These are phyloP conservation scores for Sporothrix euskadiensis DNA, from an alignment of 2,329 filamentous ascomycete species.

Conservation along the genomic window DNA sequence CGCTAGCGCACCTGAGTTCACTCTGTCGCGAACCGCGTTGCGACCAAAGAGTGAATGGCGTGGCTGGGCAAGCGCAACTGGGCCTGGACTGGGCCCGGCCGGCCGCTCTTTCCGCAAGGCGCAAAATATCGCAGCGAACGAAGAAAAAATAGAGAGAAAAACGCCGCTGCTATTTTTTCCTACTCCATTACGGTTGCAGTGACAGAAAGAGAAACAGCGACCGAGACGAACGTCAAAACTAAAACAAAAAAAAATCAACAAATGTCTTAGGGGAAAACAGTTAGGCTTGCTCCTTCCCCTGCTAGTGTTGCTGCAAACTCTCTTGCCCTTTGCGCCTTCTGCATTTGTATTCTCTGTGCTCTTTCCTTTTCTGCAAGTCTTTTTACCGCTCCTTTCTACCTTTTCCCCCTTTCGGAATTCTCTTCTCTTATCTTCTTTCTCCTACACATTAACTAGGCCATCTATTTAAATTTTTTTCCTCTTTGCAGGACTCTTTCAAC, in stretches of 20 bases:
- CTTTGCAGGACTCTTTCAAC: not conserved
- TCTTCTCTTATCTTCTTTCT: not conserved
- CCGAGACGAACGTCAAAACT: not conserved
- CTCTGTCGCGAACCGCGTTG: conserved; percentile 31
- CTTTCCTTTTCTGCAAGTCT: not conserved
- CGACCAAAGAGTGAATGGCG: conserved; percentile 23
- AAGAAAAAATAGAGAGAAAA: conserved; percentile 6
- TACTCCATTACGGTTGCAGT: not conserved
- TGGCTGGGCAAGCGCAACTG: conserved; percentile 26
- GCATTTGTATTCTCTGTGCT: conserved; percentile 15
- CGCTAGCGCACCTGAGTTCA: conserved; percentile 14
- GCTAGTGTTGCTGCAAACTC: not conserved
- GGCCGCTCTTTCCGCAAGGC: conserved; percentile 30
- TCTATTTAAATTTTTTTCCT: not conserved
- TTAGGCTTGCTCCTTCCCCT: not conserved
- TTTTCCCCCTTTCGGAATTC: not conserved
- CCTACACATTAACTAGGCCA: not conserved
- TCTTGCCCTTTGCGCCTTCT: conserved; percentile 10
- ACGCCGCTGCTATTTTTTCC: not conserved
- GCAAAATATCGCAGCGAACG: conserved; percentile 18
- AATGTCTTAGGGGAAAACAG: not conserved
- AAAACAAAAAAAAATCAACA: not conserved
- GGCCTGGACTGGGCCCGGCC: not conserved
- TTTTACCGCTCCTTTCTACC: not conserved
- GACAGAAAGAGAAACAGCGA: conserved; percentile 6